Evolutionary conservation across 106 monocot species (phyloP), one percentile per base, ranked within the genome.

Genomic region (Dendrobium nobile): DNA sequence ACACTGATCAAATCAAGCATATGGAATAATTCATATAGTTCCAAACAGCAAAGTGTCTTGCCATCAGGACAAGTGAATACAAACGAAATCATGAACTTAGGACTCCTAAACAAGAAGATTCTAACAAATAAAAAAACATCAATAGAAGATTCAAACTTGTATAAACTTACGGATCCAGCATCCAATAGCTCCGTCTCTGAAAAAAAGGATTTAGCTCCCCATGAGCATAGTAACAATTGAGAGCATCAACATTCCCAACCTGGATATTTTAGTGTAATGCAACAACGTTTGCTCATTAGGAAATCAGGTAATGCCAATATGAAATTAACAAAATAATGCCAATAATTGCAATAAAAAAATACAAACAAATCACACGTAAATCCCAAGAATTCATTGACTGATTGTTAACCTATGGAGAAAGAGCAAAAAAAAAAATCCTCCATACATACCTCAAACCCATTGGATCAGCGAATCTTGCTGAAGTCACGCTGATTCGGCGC

Each of bases 201-300:
- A 92, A 89, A 59, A 44, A 77, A 41, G 84, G 82, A 85, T 92
- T 88, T 76, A 77, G 65, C 54, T 86, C 88, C 67, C 89, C 92
- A 87, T 81, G 92, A 81, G 92, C 92, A 85, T 92, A 92, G 59
- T 89, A 92, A 75, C 89, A 88, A 81, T 81, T 92, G 67, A 92
- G 87, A 56, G 80, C 77, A 82, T 89, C 87, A 85, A 80, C 81
- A 84, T 79, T 87, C 22, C 80, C 87, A 76, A 92, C 88, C 91
- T 92, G 80, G 42, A 28, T 59, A 77, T 51, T 78, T 28, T n/a
- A 77, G 61, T 15, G 73, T 70, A 28, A 76, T 73, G 67, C 6
- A 72, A 47, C 72, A 41, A 56, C 75, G 59, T 47, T 47, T 56
- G 33, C 2, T 24, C 17, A 26, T 15, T 59, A 81, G 9, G 40